A percentile compares a stretch with the other conserved stretches of the same genome.
These are phyloP conservation scores for Chernovozyma aurita DNA, from an alignment of 1,139 yeast genomes.

Conservation along the genomic window DNA sequence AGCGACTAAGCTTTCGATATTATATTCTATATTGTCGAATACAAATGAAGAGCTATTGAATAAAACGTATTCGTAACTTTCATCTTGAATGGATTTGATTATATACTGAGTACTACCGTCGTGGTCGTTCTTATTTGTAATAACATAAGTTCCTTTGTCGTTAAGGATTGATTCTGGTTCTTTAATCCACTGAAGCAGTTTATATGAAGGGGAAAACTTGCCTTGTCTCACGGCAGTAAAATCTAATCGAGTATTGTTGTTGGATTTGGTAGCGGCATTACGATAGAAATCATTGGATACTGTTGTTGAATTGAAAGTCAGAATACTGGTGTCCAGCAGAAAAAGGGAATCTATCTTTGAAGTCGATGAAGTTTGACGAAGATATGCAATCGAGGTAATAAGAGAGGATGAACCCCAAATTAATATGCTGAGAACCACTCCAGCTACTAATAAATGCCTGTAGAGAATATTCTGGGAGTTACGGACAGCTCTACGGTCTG, in stretches of 20 bases:
- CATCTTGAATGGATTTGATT: slow-evolving; percentile 49
- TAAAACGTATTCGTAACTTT: slow-evolving; percentile 37
- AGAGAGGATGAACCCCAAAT: slow-evolving; percentile 40
- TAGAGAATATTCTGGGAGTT: neutral
- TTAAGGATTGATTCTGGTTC: slow-evolving; percentile 39
- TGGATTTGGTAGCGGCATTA: slow-evolving; percentile 1
- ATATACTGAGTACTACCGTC: slow-evolving; percentile 29
- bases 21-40: slow-evolving; percentile 34
- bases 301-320: no score
- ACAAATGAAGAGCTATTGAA: slow-evolving; percentile 46
- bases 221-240: slow-evolving; percentile 41
- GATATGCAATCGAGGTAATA: slow-evolving; percentile 21
- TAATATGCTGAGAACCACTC: slow-evolving; percentile 21
- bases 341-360: neutral
- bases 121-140: slow-evolving; percentile 19
- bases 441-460: slow-evolving; percentile 9
- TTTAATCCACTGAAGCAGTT: slow-evolving; percentile 64
- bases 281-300: no score
- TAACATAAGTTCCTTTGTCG: slow-evolving; percentile 55
- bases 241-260: slow-evolving; percentile 22
- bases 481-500: no score
- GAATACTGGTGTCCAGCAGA: no score
- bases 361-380: slow-evolving; percentile 9
- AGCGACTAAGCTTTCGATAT: slow-evolving; percentile 51
- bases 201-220: slow-evolving; percentile 44